Base-by-base conservation (phyloP, 352 stramenopile genomes). In the Phytophthora uliginosa region DNA sequence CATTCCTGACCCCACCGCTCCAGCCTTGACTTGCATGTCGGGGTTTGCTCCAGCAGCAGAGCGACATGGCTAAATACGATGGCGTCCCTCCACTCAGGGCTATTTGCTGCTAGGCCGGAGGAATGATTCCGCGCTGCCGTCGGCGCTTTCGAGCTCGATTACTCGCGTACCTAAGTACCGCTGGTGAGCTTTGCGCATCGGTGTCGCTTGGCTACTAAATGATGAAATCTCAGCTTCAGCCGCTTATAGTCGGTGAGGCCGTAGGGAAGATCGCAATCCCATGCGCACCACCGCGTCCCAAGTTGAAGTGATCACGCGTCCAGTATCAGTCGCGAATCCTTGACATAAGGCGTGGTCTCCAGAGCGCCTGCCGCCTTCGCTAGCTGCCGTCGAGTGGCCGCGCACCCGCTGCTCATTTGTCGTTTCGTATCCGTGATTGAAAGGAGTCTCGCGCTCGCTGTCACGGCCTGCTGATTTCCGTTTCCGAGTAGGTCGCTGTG, bases 141-240 rank as follows among this genome's bases (percentile, higher is more conserved):
- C 5, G 26, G 7, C n/a, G 45, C 26, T 24, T 20, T 52, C 45
- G 40, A 48, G 40, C 45, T 79, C 24, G 54, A 42, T 68, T 76
- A 53, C 63, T 85, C 18, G 71, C 17, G n/a, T n/a, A n/a, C n/a
- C n/a, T n/a, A n/a, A n/a, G 63, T 74, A 7, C 60, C 80, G 28
- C 61, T 70, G 12, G 70, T 62, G 59, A 74, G 66, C 60, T 76
- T 31, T 66, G 55, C 71, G 77, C 51, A 56, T 71, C 36, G 36
- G 12, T 42, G 12, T 42, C 12, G 36, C 36, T 42, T 42, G 36
- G 36, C 45, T 17, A 17, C n/a, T 13, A 52, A 52, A 52, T 24
- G n/a, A 38, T 67, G 45, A 18, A 17, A 45, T 59, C 0, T 28
- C 28, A 59, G 53, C 53, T 17, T 22, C n/a, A 20, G 4, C 10